Evolutionary conservation across 768 basidiomycete species (phyloP).

Genomic region (Mycena filopes): DNA sequence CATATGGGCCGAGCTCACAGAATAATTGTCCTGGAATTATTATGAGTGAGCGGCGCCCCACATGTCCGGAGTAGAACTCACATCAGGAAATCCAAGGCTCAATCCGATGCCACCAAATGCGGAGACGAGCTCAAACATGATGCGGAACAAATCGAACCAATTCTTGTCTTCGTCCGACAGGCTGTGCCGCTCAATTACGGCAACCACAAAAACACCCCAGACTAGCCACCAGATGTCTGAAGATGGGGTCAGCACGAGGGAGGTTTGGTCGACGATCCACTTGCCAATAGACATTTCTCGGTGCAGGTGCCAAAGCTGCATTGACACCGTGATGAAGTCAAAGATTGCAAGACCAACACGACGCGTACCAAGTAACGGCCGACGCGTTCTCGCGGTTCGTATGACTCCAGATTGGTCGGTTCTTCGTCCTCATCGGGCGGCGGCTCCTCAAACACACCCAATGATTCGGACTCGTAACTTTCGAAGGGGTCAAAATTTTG

Average conservation of each 20-base stretch:
- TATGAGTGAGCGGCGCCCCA: not conserved
- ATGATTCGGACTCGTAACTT: conserved; percentile 78
- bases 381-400: conserved; percentile 54
- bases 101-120: conserved; percentile 79
- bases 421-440: conserved; percentile 63
- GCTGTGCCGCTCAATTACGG: conserved; percentile 73
- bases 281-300: conserved; percentile 68
- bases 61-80: too few relatives aligned
- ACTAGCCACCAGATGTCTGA: conserved; percentile 87
- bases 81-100: conserved; percentile 68
- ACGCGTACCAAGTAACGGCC: conserved; percentile 48
- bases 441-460: conserved; percentile 71
- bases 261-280: too few relatives aligned
- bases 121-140: conserved; percentile 73
- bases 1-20: conserved; percentile 42
- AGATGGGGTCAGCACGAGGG: too few relatives aligned
- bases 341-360: not conserved
- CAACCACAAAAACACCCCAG: conserved; percentile 75
- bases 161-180: conserved; percentile 64
- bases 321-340: conserved; percentile 36
- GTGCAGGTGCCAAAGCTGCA: conserved; percentile 66
- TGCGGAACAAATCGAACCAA: conserved; percentile 70
- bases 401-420: conserved; percentile 50
- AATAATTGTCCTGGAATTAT: conserved; percentile 61
- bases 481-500: not conserved